Base-by-base conservation (phyloP, 1,284 basidiomycete genomes). In the Pholiota adiposa region DNA sequence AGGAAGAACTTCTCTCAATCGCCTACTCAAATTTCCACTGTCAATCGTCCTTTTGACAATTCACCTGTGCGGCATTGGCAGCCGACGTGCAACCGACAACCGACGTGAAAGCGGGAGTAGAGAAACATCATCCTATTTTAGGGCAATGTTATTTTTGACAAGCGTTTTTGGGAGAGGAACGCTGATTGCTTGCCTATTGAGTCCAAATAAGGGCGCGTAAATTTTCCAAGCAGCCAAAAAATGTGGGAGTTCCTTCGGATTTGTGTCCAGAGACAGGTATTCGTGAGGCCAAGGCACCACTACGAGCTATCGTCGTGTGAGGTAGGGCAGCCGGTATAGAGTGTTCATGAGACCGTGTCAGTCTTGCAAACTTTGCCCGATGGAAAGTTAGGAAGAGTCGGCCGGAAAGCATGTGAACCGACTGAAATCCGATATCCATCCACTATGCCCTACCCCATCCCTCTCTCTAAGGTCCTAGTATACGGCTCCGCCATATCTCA, bases 31-130 rank as follows among this genome's bases (percentile, higher is more conserved):
- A n/a, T 53, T 38, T 53, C 14, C 14, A 29, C 7, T 54, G 27
- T 46, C 40, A 25, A 41, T 31, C 19, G 38, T 41, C 40, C 18
- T 29, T 29, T 29, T n/a, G 36, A 38, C 34, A 25, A 18, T 38
- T 38, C 21, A 8, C 36, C 14, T 29, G n/a, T 29, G 21, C n/a
- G n/a, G 18, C 25, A 40, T 29, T 53, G 12, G 43, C 53, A 55
- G 33, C 54, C 54, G 54, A 55, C 44, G 23, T 55, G 33, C 36
- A 31, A 29, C 54, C 44, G 54, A 55, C 41, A 49, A 19, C 54
- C 54, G 54, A 55, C 46, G 54, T 43, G 44, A 36, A 55, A 49
- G 44, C 54, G 54, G 18, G 2, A 14, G 23, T 8, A 21, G 43
- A 11, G 19, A 33, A 33, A 48, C 31, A 8, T 8, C 6, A 25